Conservation (phyloP, 2,329 filamentous ascomycete genomes). For the Alternaria ethzedia region DNA sequence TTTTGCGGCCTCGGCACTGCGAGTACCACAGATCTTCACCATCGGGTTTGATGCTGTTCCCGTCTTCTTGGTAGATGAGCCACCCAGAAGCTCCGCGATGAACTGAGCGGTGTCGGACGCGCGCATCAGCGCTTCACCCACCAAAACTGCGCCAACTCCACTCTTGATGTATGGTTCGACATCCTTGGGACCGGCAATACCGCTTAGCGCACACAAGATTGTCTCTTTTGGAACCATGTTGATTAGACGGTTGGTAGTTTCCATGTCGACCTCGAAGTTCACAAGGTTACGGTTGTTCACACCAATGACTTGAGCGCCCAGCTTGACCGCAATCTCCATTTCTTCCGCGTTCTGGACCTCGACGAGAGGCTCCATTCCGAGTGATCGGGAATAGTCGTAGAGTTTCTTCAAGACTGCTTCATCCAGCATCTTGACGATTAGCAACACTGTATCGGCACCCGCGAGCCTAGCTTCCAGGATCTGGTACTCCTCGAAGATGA, state of each 20-base stretch:
- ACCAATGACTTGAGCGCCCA: conserved; percentile 90
- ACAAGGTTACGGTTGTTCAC: conserved; percentile 98
- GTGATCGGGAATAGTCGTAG: conserved; percentile 84
- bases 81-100: conserved; percentile 81
- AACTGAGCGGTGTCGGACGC: conserved; percentile 82
- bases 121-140: conserved; percentile 95
- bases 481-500: conserved; percentile 97
- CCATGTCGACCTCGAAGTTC: conserved; percentile 94
- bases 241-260: conserved; percentile 87
- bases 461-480: conserved; percentile 92
- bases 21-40: conserved; percentile 95
- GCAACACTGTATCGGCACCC: conserved; percentile 89
- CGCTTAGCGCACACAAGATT: conserved; percentile 91
- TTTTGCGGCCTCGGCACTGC: conserved; percentile 78
- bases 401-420: conserved; percentile 73
- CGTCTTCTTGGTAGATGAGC: conserved; percentile 36
- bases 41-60: conserved; percentile 54
- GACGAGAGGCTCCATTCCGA: conserved; percentile 97
- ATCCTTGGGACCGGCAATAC: conserved; percentile 87
- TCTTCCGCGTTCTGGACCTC: conserved; percentile 95
- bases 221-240: conserved; percentile 84
- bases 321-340: conserved; percentile 83
- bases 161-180: conserved; percentile 87
- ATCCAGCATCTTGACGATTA: conserved; percentile 98
- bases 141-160: conserved; percentile 89